Base-by-base conservation (phyloP, 2,329 filamentous ascomycete species). In the Coniochaeta sp. region DNA sequence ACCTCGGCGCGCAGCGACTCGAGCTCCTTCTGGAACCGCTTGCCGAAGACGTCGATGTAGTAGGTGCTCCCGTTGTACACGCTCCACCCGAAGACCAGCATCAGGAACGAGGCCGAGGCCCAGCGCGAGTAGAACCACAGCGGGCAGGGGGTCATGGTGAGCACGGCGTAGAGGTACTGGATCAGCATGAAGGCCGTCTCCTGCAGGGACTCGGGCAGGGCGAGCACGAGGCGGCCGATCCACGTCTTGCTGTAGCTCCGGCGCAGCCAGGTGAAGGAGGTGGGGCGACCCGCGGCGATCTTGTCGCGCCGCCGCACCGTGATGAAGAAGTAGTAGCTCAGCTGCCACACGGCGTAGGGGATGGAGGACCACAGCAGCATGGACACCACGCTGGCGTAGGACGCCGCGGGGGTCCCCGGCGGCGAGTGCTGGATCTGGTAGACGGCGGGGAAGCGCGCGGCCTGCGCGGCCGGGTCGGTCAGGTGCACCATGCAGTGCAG, bases 21-120 rank as follows among this genome's bases (percentile, higher is more conserved):
- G 14, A 99, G 81, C 73, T 99, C 95, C 71, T 93, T 96, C 78
- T 99, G 91, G 80, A 99, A 98, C 2, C 93, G 86, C 68, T 90
- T 96, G 59, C 96, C 95, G 72, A 98, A 99, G 1, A 98, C 91
- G 68, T 99, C 95, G 69, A 99, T 98, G 75, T 99, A 99, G 74
- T 90, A 99, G 0, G 93, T 98, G 19, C 95, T 91, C 34, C 95
- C 95, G 67, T 99, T 99, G 78, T 97, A 96, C 60, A 97, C 89
- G 67, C 91, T 96, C 92, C 93, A 97, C 50, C 86, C 81, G 70
- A 99, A 98, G n/a, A 99, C 87, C 2, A 84, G 76, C 59, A 88
- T 79, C 54, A 99, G 79, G 75, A 97, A 99, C 0, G 73, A 65
- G 2, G 88, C 86, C 44, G 90, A 95, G 0, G 90, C 88, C 82